Base-by-base conservation (phyloP, 345 rosid species). In the Arabidopsis arenosa region DNA sequence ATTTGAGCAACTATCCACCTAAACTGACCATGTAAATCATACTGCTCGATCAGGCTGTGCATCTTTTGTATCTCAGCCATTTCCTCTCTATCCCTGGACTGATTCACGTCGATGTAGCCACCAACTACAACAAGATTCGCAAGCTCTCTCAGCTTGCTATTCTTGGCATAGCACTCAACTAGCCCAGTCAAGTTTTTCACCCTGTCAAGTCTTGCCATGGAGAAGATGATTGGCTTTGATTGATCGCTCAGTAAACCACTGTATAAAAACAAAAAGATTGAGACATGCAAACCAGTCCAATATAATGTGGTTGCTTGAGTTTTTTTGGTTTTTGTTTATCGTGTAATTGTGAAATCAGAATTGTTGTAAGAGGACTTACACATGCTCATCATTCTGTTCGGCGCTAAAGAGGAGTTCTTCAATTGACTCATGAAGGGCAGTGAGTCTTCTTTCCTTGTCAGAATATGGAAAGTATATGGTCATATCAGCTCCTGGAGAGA, bases 401-500 rank as follows among this genome's bases (percentile, higher is more conserved):
- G 86, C 23, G 32, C 75, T 65, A 70, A 72, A 84, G 28, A 86
- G 78, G 64, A 85, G 83, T 23, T 81, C 84, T 63, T 86, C 85
- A 68, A 88, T 85, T 45, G 83, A 75, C 44, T 79, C 83, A 32
- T 84, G 93, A 21, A 84, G 77, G 54, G 85, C 83, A 40, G 84
- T 75, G 62, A 86, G 88, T 70, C 89, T 84, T 54, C 65, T 81
- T 73, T 83, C 82, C 75, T 77, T 65, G 37, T 86, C 85, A 63
- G 81, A 80, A 72, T 84, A 86, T 7, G 93, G 86, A 71, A 85
- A 86, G 37, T 86, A 86, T 70, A 89, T 83, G 66, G 82, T 68
- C 89, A 84, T 84, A 65, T 89, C 89, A 40, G 89, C 90, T 23
- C 88, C 90, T 39, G 89, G 93, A 40, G 90, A 86, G 45, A 85